phyloP scores from a whole-genome alignment of 495 filamentous ascomycete species.

The Oleoguttula mirabilis region DNA sequence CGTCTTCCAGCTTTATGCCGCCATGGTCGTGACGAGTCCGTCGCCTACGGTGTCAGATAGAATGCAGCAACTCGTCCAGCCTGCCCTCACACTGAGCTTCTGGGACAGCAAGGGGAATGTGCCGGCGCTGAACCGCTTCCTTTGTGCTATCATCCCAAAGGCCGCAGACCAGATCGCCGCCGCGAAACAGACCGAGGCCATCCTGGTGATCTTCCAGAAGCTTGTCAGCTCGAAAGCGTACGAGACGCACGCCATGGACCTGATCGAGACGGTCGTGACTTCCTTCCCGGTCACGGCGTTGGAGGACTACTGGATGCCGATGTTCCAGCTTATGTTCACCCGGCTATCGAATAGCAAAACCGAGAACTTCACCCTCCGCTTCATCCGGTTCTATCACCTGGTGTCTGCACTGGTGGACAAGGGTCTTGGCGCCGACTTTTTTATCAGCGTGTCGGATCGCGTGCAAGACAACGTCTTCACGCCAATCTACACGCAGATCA shows the following conservation, averaged over 20 bases:
- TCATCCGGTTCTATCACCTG: conserved; percentile 86
- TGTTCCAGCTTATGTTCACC: conserved; percentile 70
- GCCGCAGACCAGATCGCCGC: conserved; percentile 56
- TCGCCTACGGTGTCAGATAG: conserved; percentile 57
- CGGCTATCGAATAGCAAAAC: conserved; percentile 67
- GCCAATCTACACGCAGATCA: conserved; percentile 68
- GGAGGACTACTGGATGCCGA: conserved; percentile 63
- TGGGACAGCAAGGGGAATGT: conserved; percentile 92
- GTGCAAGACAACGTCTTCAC: conserved; percentile 73
- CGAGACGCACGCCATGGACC: conserved; percentile 74
- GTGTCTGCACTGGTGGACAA: conserved; percentile 62
- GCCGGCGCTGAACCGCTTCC: conserved; percentile 71
- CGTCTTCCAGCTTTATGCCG: conserved; percentile 87
- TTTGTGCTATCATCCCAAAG: conserved; percentile 73
- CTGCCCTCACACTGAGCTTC: conserved; percentile 59
- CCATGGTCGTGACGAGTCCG: conserved; percentile 73
- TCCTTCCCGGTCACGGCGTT: conserved; percentile 61
- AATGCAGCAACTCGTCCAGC: conserved; percentile 62
- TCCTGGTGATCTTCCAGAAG: conserved; percentile 87
- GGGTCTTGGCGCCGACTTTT: conserved; percentile 78
- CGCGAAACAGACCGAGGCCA: conserved; percentile 63
- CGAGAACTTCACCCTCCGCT: conserved; percentile 66
- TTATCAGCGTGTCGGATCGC: conserved; percentile 66
- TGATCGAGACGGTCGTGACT: conserved; percentile 66
- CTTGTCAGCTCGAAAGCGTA: conserved; percentile 60